Conservation (phyloP, 306 rosid species). For the Argentina anserina region DNA sequence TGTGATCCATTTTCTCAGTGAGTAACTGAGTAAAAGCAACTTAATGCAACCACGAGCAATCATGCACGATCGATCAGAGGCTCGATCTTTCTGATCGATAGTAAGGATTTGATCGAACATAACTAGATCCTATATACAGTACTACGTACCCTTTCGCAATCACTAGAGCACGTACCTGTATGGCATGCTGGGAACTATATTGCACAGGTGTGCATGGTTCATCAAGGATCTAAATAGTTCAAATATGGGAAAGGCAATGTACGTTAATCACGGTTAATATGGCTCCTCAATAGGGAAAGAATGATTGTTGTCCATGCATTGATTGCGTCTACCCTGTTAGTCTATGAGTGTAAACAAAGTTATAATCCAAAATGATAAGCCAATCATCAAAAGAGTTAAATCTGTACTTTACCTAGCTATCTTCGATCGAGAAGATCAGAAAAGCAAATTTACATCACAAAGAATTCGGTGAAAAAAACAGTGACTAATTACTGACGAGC, state of each 20-base stretch:
- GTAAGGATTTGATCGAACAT: not conserved
- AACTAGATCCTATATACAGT: not conserved
- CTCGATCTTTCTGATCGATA: not conserved
- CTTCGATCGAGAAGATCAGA: too few relatives aligned
- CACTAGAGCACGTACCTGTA: not conserved
- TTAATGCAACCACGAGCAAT: not conserved
- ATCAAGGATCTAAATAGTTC: not conserved
- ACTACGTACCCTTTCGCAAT: not conserved
- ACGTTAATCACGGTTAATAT: not conserved
- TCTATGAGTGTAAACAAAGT: too few relatives aligned
- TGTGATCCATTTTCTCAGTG: not conserved
- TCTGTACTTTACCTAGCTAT: not conserved
- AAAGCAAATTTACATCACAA: not conserved
- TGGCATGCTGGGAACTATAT: not conserved
- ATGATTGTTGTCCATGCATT: not conserved
- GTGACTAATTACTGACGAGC: not conserved
- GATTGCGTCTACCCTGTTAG: not conserved
- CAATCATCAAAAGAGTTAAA: slow-evolving; percentile 20
- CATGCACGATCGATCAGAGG: too few relatives aligned
- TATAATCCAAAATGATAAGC: not conserved
- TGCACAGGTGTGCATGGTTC: not conserved
- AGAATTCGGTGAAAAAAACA: not conserved
- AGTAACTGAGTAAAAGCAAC: not conserved
- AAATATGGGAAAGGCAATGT: not conserved
- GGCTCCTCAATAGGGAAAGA: not conserved